Base-by-base conservation (phyloP, 2,329 filamentous ascomycete species). In the Neoarthrinium moseri region DNA sequence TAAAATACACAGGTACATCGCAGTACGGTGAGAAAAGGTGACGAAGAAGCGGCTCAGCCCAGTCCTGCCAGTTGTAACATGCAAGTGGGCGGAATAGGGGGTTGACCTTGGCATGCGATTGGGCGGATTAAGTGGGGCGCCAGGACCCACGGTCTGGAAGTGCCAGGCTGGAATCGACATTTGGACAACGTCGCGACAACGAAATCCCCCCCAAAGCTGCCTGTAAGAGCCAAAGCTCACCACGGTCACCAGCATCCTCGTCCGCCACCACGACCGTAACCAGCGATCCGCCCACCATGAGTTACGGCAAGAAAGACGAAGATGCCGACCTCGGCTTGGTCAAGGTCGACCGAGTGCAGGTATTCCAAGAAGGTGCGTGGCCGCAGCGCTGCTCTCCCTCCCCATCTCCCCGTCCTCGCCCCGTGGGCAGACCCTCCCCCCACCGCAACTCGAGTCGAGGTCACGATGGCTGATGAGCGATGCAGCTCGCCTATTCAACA, bases 301-400 rank as follows among this genome's bases (percentile, higher is more conserved):
- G 87, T 74, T 95, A 94, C 82, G 86, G 92, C 78, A 99, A 99
- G 78, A 97, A 96, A 80, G 92, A 99, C 72, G 94, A 97, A 80
- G 94, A 99, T 77, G 89, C 86, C 66, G 92, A 96, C 68, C 83
- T 86, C 68, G 86, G 88, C 66, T 81, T 97, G 76, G 87, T 97
- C 78, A 95, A 92, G 81, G 90, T 97, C 63, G 94, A 99, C 75
- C 87, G 95, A 64, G 96, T 92, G 47, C 91, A 92, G 61, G 94
- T 99, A 56, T 97, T 97, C 71, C 94, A 97, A 77, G 94, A 99
- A 86, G 94, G 94, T 96, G 72, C 65, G 76, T 57, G 49, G 26
- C 26, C n/a, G n/a, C 26, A 29, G n/a, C n/a, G n/a, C n/a, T n/a
- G n/a, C n/a, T n/a, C n/a, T n/a, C 8, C 26, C 26, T n/a, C 26